phyloP scores from a whole-genome alignment of 2,329 filamentous ascomycete genomes.

The Chalaropsis ovoidea region DNA sequence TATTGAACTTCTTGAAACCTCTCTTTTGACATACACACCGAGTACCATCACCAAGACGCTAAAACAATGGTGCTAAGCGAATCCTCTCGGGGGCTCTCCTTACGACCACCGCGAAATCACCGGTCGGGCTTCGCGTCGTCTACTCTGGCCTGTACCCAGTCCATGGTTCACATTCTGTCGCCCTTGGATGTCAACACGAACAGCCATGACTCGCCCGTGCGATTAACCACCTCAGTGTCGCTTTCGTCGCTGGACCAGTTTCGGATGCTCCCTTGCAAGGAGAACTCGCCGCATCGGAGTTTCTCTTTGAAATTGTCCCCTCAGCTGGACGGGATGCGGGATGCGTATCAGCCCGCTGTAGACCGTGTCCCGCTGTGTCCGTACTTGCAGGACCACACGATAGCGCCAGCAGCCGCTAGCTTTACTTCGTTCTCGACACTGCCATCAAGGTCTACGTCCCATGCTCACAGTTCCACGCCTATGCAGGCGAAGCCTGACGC shows the following conservation, averaged over 20 bases:
- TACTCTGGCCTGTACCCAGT: not conserved
- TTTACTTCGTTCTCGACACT: not conserved
- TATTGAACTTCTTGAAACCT: not conserved
- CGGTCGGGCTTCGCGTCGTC: not conserved
- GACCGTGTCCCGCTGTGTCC: not conserved
- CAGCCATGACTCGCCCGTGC: constrained; percentile 1
- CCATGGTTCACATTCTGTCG: not conserved
- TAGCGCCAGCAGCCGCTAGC: not conserved
- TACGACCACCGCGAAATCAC: not conserved
- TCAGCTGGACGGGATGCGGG: not conserved
- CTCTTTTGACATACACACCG: not conserved
- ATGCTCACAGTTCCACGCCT: not conserved
- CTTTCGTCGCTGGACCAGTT: constrained; percentile 10
- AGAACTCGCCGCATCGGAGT: constrained; percentile 15
- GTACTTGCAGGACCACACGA: not conserved
- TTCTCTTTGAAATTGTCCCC: constrained; percentile 20
- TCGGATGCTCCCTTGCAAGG: not conserved
- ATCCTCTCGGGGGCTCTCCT: not conserved
- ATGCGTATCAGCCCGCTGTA: not conserved
- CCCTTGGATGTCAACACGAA: constrained; percentile 1
- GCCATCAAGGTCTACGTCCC: not conserved
- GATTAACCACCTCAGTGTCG: constrained; percentile 14
- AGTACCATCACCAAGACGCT: not conserved
- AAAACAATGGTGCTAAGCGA: constrained; percentile 2
- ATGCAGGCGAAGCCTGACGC: no score